phyloP scores from a whole-genome alignment of 2,329 filamentous ascomycete genomes.

The Dothistroma pini region DNA sequence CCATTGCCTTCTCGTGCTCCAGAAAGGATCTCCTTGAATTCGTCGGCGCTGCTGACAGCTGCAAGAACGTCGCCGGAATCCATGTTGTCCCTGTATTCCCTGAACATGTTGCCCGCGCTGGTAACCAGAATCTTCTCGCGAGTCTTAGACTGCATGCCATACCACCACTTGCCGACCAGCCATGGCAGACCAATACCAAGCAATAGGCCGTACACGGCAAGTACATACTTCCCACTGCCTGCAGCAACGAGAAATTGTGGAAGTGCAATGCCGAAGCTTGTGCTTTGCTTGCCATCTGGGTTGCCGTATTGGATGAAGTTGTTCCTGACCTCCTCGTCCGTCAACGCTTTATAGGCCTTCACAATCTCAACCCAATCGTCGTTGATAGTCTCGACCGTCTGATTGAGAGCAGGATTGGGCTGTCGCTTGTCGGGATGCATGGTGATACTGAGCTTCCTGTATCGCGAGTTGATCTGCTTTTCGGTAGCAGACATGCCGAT shows the following conservation, averaged over 20 bases:
- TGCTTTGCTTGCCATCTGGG: conserved; percentile 96
- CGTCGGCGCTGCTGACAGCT: conserved; percentile 79
- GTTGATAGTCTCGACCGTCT: conserved; percentile 81
- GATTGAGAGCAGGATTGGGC: conserved; percentile 80
- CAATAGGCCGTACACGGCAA: conserved; percentile 82
- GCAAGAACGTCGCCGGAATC: conserved; percentile 74
- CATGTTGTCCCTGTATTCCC: conserved; percentile 82
- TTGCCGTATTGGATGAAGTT: conserved; percentile 96
- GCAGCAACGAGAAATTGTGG: conserved; percentile 90
- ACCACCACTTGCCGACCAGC: conserved; percentile 97
- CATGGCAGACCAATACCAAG: conserved; percentile 90
- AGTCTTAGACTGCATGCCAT: conserved; percentile 87
- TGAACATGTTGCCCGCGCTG: conserved; percentile 91
- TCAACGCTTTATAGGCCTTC: conserved; percentile 97
- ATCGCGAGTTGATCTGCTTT: conserved; percentile 87
- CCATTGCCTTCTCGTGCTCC: conserved; percentile 77
- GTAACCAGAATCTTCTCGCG: conserved; percentile 91
- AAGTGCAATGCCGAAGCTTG: conserved; percentile 94
- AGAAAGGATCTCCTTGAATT: conserved; percentile 73
- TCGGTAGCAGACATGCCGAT: conserved; percentile 79
- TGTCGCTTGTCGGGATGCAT: conserved; percentile 91
- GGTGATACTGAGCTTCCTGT: conserved; percentile 79
- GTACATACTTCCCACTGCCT: conserved; percentile 91
- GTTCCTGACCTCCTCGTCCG: conserved; percentile 94
- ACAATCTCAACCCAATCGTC: conserved; percentile 89